Conservation (phyloP, 2,329 filamentous ascomycete species). For the Cladophialophora chaetospira region DNA sequence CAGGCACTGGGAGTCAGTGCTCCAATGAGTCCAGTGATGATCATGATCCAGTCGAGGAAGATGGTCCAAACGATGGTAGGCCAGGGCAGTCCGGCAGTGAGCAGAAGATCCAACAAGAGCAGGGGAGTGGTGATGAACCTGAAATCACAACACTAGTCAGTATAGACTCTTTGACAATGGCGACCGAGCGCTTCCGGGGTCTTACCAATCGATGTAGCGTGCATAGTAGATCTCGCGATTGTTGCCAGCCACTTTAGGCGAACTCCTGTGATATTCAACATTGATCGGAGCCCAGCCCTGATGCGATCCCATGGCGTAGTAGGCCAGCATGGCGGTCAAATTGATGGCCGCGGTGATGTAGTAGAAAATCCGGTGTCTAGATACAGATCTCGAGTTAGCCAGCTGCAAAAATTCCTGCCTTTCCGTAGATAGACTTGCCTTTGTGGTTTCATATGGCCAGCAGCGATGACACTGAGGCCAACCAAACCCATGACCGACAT, state of each 20-base stretch:
- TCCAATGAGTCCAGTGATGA: conserved; percentile 65
- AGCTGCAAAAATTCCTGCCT: no score
- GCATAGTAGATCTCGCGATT: conserved; percentile 67
- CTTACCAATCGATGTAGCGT: conserved; percentile 64
- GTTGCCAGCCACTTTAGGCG: conserved; percentile 49
- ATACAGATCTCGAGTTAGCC: no score
- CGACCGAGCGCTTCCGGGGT: not conserved
- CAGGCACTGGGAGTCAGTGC: conserved; percentile 63
- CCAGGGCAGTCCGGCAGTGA: conserved; percentile 68
- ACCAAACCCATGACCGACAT: conserved; percentile 19
- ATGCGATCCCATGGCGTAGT: conserved; percentile 67
- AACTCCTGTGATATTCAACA: conserved; percentile 57
- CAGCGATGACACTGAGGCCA: conserved; percentile 11
- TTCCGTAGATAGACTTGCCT: no score
- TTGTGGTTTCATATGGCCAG: conserved; percentile 14
- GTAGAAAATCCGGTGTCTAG: conserved; percentile 26
- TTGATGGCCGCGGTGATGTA: conserved; percentile 26
- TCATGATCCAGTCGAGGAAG: conserved; percentile 66
- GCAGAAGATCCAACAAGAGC: conserved; percentile 61
- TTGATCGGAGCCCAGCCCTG: conserved; percentile 63
- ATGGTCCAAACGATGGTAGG: conserved; percentile 64
- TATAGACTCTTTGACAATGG: conserved; percentile 39
- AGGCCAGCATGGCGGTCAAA: conserved; percentile 53
- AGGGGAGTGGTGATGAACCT: conserved; percentile 66
- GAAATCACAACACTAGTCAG: not conserved